Base-by-base conservation (phyloP, 148 eudicot species). In the Spergularia bocconei region DNA sequence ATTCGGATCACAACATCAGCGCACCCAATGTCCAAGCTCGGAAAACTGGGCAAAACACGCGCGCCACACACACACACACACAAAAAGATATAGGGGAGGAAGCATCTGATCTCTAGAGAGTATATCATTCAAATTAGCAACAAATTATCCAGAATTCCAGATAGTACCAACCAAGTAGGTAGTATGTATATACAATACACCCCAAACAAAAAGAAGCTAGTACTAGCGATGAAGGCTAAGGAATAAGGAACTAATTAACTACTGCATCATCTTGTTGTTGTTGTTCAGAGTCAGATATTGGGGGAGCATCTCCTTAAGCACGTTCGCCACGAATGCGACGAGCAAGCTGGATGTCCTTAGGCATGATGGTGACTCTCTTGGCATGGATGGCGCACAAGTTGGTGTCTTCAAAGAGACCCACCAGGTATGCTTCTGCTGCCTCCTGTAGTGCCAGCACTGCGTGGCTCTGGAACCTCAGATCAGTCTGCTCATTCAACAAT, bases 321-420 rank as follows among this genome's bases (percentile, higher is more conserved):
- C 87, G 87, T 48, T 86, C 89, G 6, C 87, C 86, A 0, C 82
- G 87, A 61, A 84, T 84, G 54, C 87, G 80, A 47, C 87, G 81
- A 23, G 87, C 87, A 23, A 84, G 73, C 54, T 84, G 87, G 47
- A 84, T 81, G 66, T 84, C 86, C 68, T 81, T 84, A 0, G 86
- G 86, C 86, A 84, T 84, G 73, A 84, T 86, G 6, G 89, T 86
- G 10, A 86, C 89, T 67, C 89, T 82, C 87, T 86, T 86, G 13
- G 89, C 87, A 17, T 86, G 88, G 59, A 72, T 77, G 55, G 79
- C 79, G 29, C 81, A 78, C 65, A 73, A 62, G 73, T 85, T 85
- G 52, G 86, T 83, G 64, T 85, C 88, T 44, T 85, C 88, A 41
- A 83, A 83, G 5, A 83, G 82, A 58, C 83, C 86, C 19, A 84